Conservation (phyloP, 192 early-diverging fungal species). For the Helicostylum pulchrum region DNA sequence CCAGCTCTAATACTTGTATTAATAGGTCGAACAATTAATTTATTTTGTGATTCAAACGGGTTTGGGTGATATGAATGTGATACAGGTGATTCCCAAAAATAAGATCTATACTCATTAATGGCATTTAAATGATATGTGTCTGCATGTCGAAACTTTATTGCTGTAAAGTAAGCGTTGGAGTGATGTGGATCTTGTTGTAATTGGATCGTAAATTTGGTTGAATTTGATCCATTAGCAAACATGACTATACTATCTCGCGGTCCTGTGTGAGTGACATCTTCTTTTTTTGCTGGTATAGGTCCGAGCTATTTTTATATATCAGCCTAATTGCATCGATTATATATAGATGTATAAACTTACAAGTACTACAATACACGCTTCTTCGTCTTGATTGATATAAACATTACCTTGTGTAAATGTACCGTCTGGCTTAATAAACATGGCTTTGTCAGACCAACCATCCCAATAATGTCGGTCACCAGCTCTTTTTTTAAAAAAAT, state of each 20-base stretch:
- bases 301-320: slow-evolving; percentile 11
- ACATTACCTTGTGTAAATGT: slow-evolving; percentile 21
- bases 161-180: slow-evolving; percentile 28
- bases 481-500: slow-evolving; percentile 14
- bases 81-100: slow-evolving; percentile 31
- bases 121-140: slow-evolving; percentile 26
- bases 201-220: slow-evolving; percentile 13
- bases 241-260: slow-evolving; percentile 27
- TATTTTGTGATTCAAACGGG: slow-evolving; percentile 23
- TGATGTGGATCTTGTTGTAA: slow-evolving; percentile 24
- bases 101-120: slow-evolving; percentile 27
- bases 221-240: slow-evolving; percentile 21
- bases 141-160: slow-evolving; percentile 25
- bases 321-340: not conserved
- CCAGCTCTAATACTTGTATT: not conserved
- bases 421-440: slow-evolving; percentile 27
- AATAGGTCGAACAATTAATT: slow-evolving; percentile 8
- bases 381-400: slow-evolving; percentile 15
- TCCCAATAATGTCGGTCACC: slow-evolving; percentile 29
- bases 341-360: slow-evolving; percentile 11
- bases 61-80: slow-evolving; percentile 24
- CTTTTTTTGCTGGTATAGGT: slow-evolving; percentile 23
- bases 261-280: slow-evolving; percentile 14
- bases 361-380: slow-evolving; percentile 28
- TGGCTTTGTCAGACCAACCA: slow-evolving; percentile 21